Base-by-base conservation (phyloP, 768 basidiomycete genomes). In the Crassisporium funariophilum region DNA sequence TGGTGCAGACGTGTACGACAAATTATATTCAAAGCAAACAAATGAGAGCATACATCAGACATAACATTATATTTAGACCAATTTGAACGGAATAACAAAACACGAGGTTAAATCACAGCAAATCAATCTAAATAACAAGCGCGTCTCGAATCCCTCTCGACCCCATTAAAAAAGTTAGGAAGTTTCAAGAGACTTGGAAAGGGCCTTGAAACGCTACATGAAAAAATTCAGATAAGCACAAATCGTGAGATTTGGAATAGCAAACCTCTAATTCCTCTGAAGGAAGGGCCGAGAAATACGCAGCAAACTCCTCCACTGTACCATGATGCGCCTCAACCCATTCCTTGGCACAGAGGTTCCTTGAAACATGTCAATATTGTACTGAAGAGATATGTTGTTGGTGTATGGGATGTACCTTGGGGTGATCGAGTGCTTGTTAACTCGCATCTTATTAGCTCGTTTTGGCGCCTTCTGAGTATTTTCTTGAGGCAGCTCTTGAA, bases 281-380 rank as follows among this genome's bases (percentile, higher is more conserved):
- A 42, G 47, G 15, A 48, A 48, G 47, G 24, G 25, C 34, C 29
- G 31, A 41, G 40, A 48, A 48, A 41, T 33, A 48, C n/a, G 31
- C 47, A 17, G 39, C 47, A 41, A 48, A 48, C 47, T 48, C 47
- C 4, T 48, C 47, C 39, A 48, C 47, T 41, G 47, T 48, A 41
- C 47, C 47, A 35, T 48, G 47, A 41, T 47, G 31, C 22, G 12
- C 4, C 31, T 47, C 46, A 27, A 47, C 46, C 46, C 46, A 47
- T 33, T 47, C 47, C 24, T 48, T 48, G 29, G 47, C 40, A 23
- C 47, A 48, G 22, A 42, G 47, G 39, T 48, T 48, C 38, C 47
- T 48, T 35, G 35, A 20, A 37, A 36, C 8, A 20, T 37, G 27
- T 40, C 29, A 41, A 21, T 20, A 41, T 41, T 24, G 27, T 42